phyloP scores from a whole-genome alignment of 2,329 filamentous ascomycete genomes.

The Nemania sp. region DNA sequence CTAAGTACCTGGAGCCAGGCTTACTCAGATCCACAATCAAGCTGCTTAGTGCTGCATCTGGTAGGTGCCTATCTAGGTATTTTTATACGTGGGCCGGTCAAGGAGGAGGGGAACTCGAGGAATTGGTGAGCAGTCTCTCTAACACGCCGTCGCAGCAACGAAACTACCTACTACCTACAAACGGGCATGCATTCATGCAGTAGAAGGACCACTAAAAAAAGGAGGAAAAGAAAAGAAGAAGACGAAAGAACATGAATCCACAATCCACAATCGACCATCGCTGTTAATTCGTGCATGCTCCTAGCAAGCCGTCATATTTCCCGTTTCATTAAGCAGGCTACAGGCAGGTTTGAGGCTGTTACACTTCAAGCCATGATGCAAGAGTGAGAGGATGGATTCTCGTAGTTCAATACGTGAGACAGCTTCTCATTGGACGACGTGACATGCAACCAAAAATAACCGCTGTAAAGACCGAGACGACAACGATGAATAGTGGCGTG shows the following conservation, averaged over 20 bases:
- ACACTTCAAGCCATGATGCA: not conserved
- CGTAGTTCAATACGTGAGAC: not conserved
- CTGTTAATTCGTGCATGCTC: constrained; percentile 5
- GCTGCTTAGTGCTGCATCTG: constrained; percentile 2
- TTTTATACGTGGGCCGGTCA: not conserved
- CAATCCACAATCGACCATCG: not conserved
- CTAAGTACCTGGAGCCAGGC: constrained; percentile 28
- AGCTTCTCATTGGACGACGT: not conserved
- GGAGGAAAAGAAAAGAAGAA: too few species aligned
- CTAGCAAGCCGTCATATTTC: not conserved
- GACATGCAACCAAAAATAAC: too few species aligned
- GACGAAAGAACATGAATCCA: too few species aligned
- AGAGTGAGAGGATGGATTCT: not conserved
- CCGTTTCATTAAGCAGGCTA: not conserved
- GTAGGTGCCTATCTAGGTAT: not conserved
- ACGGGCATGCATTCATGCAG: too few species aligned
- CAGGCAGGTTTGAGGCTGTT: not conserved
- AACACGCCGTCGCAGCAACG: constrained; percentile 14
- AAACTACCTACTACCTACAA: too few species aligned
- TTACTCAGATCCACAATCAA: constrained; percentile 35
- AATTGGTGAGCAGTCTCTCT: constrained; percentile 18
- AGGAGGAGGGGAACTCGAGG: constrained; percentile 1
- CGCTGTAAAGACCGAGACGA: not conserved
- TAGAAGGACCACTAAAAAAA: too few species aligned
- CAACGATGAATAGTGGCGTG: not conserved